These are phyloP conservation scores for Annulohypoxylon stygium DNA, from an alignment of 495 filamentous ascomycete genomes.

Conservation along the genomic window DNA sequence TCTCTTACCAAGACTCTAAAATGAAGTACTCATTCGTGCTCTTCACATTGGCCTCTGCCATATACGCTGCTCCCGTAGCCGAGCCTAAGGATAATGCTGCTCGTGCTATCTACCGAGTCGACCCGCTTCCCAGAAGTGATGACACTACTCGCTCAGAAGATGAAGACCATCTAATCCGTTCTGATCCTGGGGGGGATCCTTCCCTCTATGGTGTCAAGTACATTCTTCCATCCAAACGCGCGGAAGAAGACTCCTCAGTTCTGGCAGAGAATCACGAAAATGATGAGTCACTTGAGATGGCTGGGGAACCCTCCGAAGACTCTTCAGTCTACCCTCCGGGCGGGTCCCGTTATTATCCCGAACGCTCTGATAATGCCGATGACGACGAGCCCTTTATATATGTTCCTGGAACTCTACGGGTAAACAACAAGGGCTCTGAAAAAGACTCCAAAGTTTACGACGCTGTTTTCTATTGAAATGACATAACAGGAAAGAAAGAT, in stretches of 20 bases:
- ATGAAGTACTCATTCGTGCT: not conserved
- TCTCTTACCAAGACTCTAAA: not conserved
- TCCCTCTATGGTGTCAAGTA: too few species aligned
- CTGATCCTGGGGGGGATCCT: not conserved
- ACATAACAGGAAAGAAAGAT: not conserved
- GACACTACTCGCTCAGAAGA: not conserved
- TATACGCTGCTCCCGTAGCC: not conserved
- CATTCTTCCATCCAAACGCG: too few species aligned
- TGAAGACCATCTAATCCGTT: not conserved
- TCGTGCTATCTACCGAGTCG: not conserved
- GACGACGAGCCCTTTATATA: too few species aligned
- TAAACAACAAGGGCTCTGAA: too few species aligned
- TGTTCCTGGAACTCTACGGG: too few species aligned
- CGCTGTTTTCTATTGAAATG: not conserved
- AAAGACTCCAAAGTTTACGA: not conserved
- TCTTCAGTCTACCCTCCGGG: too few species aligned
- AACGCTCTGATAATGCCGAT: too few species aligned
- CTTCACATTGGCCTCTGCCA: not conserved
- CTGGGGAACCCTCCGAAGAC: too few species aligned
- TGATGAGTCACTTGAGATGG: too few species aligned
- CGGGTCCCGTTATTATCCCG: too few species aligned
- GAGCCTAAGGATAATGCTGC: not conserved
- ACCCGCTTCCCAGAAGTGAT: not conserved
- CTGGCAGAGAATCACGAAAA: too few species aligned
- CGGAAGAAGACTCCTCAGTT: too few species aligned